phyloP scores from a whole-genome alignment of 805 yeast species.

The Zygosaccharomyces lentus region DNA sequence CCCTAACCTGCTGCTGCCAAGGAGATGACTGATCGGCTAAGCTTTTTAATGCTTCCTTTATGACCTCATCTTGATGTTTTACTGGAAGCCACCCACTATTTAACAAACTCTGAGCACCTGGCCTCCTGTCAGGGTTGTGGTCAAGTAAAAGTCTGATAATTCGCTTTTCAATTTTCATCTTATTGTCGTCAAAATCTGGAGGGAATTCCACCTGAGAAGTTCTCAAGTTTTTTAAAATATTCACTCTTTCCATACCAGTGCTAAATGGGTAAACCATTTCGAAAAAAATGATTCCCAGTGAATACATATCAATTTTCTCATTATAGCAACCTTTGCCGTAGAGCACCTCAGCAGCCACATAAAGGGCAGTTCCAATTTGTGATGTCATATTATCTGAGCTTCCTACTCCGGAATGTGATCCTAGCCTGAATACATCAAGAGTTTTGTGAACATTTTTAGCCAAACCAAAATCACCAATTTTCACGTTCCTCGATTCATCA shows the following conservation, averaged over 20 bases:
- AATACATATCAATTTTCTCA: slow-evolving; percentile 93
- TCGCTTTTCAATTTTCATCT: slow-evolving; percentile 54
- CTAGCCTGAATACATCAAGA: slow-evolving; percentile 32
- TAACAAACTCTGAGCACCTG: slow-evolving; percentile 70
- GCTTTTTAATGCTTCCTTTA: slow-evolving; percentile 81
- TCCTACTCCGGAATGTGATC: slow-evolving; percentile 27
- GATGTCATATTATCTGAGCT: slow-evolving; percentile 74
- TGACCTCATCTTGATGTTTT: slow-evolving; percentile 83
- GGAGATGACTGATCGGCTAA: slow-evolving; percentile 88
- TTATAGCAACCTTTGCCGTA: slow-evolving; percentile 72
- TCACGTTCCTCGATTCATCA: slow-evolving; percentile 81
- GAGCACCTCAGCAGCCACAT: slow-evolving; percentile 86
- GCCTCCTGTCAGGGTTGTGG: slow-evolving; percentile 75
- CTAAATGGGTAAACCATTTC: slow-evolving; percentile 83
- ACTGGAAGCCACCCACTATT: slow-evolving; percentile 83
- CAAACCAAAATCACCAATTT: slow-evolving; percentile 95
- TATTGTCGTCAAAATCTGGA: slow-evolving; percentile 50
- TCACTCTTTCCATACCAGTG: slow-evolving; percentile 94
- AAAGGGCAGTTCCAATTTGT: slow-evolving; percentile 89
- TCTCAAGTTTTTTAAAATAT: slow-evolving; percentile 63
- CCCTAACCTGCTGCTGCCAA: slow-evolving; percentile 90
- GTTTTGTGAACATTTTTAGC: slow-evolving; percentile 80
- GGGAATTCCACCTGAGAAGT: slow-evolving; percentile 64
- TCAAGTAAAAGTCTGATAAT: slow-evolving; percentile 65
- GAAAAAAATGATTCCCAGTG: slow-evolving; percentile 89